A percentile compares a stretch with the other conserved stretches of the same genome.
Conservation (phyloP, 495 filamentous ascomycete species). For the Venustampulla echinocandica region DNA sequence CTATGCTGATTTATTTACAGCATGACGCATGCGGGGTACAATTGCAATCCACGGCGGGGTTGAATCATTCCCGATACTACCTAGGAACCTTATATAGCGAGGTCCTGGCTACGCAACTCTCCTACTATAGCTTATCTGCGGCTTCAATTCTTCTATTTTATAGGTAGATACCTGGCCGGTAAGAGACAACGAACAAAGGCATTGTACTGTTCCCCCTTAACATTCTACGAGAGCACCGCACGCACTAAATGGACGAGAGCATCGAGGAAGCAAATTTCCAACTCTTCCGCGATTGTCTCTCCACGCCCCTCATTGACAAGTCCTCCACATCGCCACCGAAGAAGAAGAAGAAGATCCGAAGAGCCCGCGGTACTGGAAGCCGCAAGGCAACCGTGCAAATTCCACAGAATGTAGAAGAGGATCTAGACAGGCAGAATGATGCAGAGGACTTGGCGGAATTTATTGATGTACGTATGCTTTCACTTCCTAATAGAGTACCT, state of each 20-base stretch:
- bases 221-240: no score
- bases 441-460: constrained; percentile 69
- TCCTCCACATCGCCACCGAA: constrained; percentile 35
- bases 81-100: no score
- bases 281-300: constrained; percentile 59
- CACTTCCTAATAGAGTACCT: not conserved
- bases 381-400: constrained; percentile 29
- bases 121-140: not conserved
- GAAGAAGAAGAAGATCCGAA: constrained; percentile 35
- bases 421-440: constrained; percentile 29
- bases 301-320: constrained; percentile 38
- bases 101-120: no score
- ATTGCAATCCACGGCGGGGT: not conserved
- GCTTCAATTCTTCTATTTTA: no score
- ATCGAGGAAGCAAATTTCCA: constrained; percentile 49
- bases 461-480: constrained; percentile 28
- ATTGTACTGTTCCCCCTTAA: no score
- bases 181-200: no score
- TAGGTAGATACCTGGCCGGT: no score
- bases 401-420: constrained; percentile 7
- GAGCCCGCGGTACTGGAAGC: constrained; percentile 28
- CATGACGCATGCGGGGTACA: not conserved
- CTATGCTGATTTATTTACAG: no score
- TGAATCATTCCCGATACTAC: not conserved
- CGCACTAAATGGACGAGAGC: no score